Percentiles rank a stretch among this genome's conserved stretches.
Evolutionary conservation across 495 filamentous ascomycete genomes (phyloP).

Genomic region (Pyrenula massariospora): DNA sequence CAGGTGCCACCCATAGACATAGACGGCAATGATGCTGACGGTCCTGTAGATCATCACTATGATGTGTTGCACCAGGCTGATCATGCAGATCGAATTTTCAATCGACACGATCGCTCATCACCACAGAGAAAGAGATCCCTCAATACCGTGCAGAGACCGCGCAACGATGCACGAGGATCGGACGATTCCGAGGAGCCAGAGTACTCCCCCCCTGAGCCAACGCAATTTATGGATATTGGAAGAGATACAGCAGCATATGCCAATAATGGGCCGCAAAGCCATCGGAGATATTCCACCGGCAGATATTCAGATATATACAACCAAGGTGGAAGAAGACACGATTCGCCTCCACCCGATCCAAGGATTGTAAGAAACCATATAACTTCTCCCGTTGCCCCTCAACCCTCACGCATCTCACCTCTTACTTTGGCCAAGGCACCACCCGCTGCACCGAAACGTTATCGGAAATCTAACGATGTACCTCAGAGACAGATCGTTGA

Average conservation of each 20-base stretch:
- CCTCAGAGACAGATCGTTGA: constrained; percentile 13
- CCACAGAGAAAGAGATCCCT: not conserved
- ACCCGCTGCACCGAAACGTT: constrained; percentile 24
- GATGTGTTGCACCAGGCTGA: constrained; percentile 38
- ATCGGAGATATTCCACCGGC: constrained; percentile 4
- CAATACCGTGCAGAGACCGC: not conserved
- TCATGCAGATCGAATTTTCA: constrained; percentile 26
- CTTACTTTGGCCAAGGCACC: constrained; percentile 52
- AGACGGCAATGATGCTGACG: constrained; percentile 13
- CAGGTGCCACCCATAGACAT: constrained; percentile 1
- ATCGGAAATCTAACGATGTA: constrained; percentile 14
- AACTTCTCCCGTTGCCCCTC: constrained; percentile 65
- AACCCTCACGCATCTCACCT: constrained; percentile 71
- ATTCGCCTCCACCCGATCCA: constrained; percentile 22
- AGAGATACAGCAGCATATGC: constrained; percentile 11
- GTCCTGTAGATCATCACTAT: constrained; percentile 20
- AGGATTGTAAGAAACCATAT: constrained; percentile 49
- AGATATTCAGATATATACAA: constrained; percentile 10
- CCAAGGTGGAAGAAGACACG: constrained; percentile 12
- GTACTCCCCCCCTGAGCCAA: constrained; percentile 36
- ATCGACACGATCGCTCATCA: not conserved
- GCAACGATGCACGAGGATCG: constrained; percentile 4
- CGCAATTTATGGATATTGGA: constrained; percentile 21
- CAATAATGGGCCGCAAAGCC: constrained; percentile 12
- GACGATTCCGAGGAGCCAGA: constrained; percentile 33